Conservation (phyloP, 164 flowering plant genomes). For the Aristolochia californica region DNA sequence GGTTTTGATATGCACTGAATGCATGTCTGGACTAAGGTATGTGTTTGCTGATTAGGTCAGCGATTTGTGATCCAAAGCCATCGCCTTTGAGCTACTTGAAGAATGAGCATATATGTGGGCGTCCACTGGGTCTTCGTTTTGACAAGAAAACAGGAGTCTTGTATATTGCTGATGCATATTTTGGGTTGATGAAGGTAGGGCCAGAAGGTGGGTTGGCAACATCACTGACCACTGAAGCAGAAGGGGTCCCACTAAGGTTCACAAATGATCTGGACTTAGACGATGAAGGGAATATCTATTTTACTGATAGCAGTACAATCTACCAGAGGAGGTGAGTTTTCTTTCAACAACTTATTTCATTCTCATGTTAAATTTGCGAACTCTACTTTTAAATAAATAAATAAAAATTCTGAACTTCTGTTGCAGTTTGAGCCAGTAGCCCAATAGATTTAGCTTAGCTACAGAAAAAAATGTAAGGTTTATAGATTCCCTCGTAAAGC, state of each 20-base stretch:
- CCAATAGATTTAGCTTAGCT: no score
- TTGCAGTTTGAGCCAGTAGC: no score
- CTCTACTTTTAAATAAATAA: no score
- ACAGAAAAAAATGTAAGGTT: no score
- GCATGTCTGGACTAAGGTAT: neutral
- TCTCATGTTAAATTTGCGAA: neutral
- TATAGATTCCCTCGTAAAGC: no score
- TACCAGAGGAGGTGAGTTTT: constrained; percentile 65
- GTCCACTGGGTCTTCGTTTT: constrained; percentile 88
- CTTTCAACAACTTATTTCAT: neutral
- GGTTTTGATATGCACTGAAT: no score
- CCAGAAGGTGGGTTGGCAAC: constrained; percentile 91
- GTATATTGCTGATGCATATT: constrained; percentile 95
- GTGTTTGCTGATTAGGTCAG: constrained; percentile 34
- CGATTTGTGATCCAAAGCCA: constrained; percentile 59
- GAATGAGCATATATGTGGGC: constrained; percentile 90
- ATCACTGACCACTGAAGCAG: constrained; percentile 57
- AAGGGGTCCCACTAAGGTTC: constrained; percentile 73
- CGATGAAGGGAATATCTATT: constrained; percentile 80
- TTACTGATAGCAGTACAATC: constrained; percentile 78
- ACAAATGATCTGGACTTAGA: constrained; percentile 88
- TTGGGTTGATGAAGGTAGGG: constrained; percentile 88
- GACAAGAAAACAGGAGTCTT: constrained; percentile 80
- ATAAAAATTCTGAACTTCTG: no score
- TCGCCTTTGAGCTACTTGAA: constrained; percentile 48